A percentile compares a stretch with the other conserved stretches of the same genome.
Conservation (phyloP, 2,329 filamentous ascomycete species). For the Colletotrichum sp. region DNA sequence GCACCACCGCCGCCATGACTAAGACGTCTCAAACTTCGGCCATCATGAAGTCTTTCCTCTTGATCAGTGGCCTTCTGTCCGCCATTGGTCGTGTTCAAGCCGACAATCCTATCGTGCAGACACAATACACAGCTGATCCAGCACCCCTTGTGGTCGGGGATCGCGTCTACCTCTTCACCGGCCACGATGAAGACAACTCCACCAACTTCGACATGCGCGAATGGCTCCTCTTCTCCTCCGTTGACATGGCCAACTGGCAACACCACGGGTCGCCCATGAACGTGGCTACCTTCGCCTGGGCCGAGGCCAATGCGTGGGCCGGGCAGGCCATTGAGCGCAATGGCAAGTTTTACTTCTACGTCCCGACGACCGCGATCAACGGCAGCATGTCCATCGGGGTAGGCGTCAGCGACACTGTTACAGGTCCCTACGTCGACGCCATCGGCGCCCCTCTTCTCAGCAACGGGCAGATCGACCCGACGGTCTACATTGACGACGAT, state of each 20-base stretch:
- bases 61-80: not conserved
- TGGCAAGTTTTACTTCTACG: slow-evolving; percentile 38
- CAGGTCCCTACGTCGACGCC: not conserved
- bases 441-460: not conserved
- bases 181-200: slow-evolving; percentile 33
- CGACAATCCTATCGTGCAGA: not conserved
- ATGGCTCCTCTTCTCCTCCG: slow-evolving; percentile 37
- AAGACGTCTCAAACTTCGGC: not conserved
- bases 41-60: not conserved
- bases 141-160: slow-evolving; percentile 32
- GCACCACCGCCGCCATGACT: not conserved
- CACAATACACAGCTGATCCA: slow-evolving; percentile 17
- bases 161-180: slow-evolving; percentile 33
- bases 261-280: slow-evolving; percentile 29
- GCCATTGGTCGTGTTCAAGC: not conserved
- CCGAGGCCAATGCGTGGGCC: slow-evolving; percentile 38
- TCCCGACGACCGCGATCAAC: slow-evolving; percentile 29
- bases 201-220: slow-evolving; percentile 33
- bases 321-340: slow-evolving; percentile 34
- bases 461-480: slow-evolving; percentile 36
- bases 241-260: slow-evolving; percentile 39
- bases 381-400: not conserved
- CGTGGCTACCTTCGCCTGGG: slow-evolving; percentile 36
- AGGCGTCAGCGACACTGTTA: not conserved
- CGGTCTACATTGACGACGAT: slow-evolving; percentile 46